Percentiles rank a stretch among this genome's conserved stretches.
phyloP scores from a whole-genome alignment of 2,329 filamentous ascomycete genomes.

The Biscogniauxia sp. region DNA sequence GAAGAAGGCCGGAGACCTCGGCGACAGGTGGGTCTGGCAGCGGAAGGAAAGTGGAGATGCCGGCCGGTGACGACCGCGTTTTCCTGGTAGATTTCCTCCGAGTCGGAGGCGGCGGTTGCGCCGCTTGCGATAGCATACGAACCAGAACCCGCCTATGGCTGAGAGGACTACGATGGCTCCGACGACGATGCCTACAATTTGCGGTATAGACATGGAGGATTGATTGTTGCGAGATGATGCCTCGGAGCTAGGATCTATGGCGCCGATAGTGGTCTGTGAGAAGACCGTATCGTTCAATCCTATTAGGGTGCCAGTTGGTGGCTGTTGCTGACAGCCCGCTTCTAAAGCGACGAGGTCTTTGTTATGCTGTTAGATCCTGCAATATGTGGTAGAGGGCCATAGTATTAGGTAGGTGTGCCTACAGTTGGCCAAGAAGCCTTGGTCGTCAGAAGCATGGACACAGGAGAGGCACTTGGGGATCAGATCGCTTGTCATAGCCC shows the following conservation, averaged over 20 bases:
- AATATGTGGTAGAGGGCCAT: not conserved
- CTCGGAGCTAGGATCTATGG: slow-evolving; percentile 33
- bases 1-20: slow-evolving; percentile 39
- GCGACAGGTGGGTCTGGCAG: slow-evolving; percentile 46
- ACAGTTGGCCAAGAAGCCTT: slow-evolving; percentile 51
- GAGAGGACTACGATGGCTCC: slow-evolving; percentile 39
- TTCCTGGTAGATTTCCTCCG: slow-evolving; percentile 18
- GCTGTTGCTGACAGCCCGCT: slow-evolving; percentile 50
- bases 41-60: slow-evolving; percentile 50
- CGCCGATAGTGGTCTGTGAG: slow-evolving; percentile 33
- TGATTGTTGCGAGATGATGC: slow-evolving; percentile 9
- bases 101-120: slow-evolving; percentile 35
- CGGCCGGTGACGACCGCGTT: slow-evolving; percentile 33
- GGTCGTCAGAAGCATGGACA: slow-evolving; percentile 40
- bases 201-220: slow-evolving; percentile 34
- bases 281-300: slow-evolving; percentile 47
- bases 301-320: slow-evolving; percentile 35
- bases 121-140: slow-evolving; percentile 46
- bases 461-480: slow-evolving; percentile 46
- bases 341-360: slow-evolving; percentile 50
- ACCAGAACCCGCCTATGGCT: slow-evolving; percentile 38
- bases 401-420: slow-evolving; percentile 18
- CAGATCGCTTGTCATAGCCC: slow-evolving; percentile 33
- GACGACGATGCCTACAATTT: slow-evolving; percentile 45
- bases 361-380: slow-evolving; percentile 5